Conservation (phyloP, 352 stramenopile species). For the Globisporangium viniferum region DNA sequence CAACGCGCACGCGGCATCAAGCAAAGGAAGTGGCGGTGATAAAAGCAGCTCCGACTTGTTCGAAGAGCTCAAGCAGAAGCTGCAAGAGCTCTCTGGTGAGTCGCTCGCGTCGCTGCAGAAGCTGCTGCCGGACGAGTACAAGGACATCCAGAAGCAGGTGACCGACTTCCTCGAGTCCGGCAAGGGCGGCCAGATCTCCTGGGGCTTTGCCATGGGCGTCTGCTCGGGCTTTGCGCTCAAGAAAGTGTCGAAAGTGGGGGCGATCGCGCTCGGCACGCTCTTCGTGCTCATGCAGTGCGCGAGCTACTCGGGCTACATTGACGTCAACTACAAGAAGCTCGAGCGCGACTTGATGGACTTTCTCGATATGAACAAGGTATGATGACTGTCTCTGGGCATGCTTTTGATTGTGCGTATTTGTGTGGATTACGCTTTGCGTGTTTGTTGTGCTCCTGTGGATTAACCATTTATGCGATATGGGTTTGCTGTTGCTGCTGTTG, state of each 20-base stretch:
- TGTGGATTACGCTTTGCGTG: not conserved
- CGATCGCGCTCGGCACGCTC: conserved; percentile 74
- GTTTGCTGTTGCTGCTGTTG: not conserved
- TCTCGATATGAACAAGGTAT: conserved; percentile 81
- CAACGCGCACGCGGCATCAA: conserved; percentile 22
- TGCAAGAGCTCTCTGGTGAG: conserved; percentile 37
- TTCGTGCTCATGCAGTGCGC: conserved; percentile 89
- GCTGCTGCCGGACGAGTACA: conserved; percentile 36
- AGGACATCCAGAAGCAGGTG: conserved; percentile 48
- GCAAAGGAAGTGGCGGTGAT: conserved; percentile 8
- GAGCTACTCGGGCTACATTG: conserved; percentile 88
- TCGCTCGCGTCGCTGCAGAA: conserved; percentile 35
- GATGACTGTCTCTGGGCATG: not conserved
- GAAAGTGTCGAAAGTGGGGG: conserved; percentile 89
- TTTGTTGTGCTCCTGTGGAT: not conserved
- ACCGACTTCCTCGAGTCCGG: conserved; percentile 64
- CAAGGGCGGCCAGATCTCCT: conserved; percentile 79
- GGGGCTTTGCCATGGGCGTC: conserved; percentile 88
- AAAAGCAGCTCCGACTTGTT: conserved; percentile 36
- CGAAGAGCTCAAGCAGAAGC: conserved; percentile 60
- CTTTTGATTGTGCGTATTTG: not conserved
- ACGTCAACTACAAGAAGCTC: conserved; percentile 92
- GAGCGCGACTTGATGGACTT: conserved; percentile 66
- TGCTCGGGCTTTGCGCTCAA: conserved; percentile 90
- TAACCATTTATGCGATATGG: not conserved